Evolutionary conservation across 257 asterid genomes (phyloP), one percentile per base, ranked within the genome.

Genomic region (Capsicum chinense): DNA sequence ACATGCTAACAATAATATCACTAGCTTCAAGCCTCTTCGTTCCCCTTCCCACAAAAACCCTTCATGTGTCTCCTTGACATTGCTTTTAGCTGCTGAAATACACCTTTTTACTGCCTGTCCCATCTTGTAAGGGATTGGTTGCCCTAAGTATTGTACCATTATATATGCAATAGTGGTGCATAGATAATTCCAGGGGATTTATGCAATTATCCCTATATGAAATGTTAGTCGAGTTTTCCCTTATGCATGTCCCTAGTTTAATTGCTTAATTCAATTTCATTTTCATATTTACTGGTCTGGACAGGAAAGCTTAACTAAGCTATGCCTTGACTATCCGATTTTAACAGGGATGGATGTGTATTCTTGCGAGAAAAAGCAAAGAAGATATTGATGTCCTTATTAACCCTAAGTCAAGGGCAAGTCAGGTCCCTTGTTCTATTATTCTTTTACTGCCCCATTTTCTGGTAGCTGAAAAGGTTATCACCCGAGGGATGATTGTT

Each of bases 21-120:
- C 81, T 58, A 52, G 19, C 69, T 57, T 59, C 83, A 44, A 80
- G 35, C 83, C 58, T n/a, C 73, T 58, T 9, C 21, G 3, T 62
- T 17, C 76, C 70, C 76, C 70, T 42, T 52, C 47, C 21, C 3
- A 3, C 39, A 21, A 26, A 19, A 62, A 19, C 59, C 42, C n/a
- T 48, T 74, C 63, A 26, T 26, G 9, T 26, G 63, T 14, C 63
- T 14, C 81, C 63, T 52, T 73, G 60, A 13, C 63, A 4, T 76
- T 14, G 21, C 48, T 52, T 26, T 26, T 76, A 52, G 26, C 6
- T 76, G 47, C 81, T 76, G 81, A 26, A 76, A 76, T 57, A 44
- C 33, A 8, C 14, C 47, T 76, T 5, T 76, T 21, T 52, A 62
- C 48, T 19, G 47, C 21, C 63, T 50, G 47, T 13, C 81, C 63